These are phyloP conservation scores for Acanthamoeba healyi DNA, from an alignment of 208 protist species.

Conservation along the genomic window DNA sequence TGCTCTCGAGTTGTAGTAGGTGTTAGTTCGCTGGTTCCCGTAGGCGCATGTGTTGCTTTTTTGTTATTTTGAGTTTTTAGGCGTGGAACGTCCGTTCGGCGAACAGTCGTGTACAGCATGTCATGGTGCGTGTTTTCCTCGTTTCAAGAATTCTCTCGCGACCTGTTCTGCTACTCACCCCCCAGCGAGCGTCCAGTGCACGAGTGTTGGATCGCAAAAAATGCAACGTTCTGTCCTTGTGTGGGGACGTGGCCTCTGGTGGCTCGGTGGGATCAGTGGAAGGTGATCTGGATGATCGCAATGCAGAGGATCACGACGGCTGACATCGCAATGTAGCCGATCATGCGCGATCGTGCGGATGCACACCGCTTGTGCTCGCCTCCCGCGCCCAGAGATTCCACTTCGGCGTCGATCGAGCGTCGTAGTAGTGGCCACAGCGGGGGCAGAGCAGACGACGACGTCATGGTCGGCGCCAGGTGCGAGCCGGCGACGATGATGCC, in stretches of 20 bases:
- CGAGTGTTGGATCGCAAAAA: too few relatives aligned
- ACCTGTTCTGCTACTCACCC: too few relatives aligned
- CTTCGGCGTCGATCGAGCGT: not conserved
- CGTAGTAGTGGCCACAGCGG: not conserved
- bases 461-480: not conserved
- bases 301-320: not conserved
- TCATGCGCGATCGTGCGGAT: not conserved
- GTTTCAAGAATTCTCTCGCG: too few relatives aligned
- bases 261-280: not conserved
- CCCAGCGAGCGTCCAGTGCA: too few relatives aligned
- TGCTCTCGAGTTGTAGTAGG: too few relatives aligned
- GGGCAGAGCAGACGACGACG: not conserved
- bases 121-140: too few relatives aligned
- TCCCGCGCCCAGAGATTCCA: not conserved
- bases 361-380: not conserved
- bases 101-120: too few relatives aligned
- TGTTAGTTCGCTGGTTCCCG: too few relatives aligned
- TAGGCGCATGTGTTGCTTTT: too few relatives aligned
- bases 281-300: not conserved
- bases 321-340: not conserved
- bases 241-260: too few relatives aligned
- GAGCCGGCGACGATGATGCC: slow-evolving; percentile 3
- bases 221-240: not conserved
- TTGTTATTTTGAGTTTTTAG: too few relatives aligned
- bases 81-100: too few relatives aligned